phyloP scores from a whole-genome alignment of 2,329 filamentous ascomycete genomes.

The Stemphylium beticola region DNA sequence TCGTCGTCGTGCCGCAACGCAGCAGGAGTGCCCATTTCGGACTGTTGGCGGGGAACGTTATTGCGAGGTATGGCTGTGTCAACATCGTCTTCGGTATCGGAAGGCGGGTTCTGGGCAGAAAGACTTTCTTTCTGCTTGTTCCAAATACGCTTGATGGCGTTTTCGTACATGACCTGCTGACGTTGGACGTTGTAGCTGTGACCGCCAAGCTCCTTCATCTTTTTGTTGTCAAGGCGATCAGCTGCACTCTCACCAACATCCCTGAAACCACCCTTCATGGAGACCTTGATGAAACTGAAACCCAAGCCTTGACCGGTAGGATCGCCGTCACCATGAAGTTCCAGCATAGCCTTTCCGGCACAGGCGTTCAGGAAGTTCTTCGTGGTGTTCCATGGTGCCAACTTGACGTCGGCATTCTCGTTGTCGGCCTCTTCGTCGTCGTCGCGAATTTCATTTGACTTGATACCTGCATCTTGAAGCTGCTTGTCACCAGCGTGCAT shows the following conservation, averaged over 20 bases:
- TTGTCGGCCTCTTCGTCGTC: constrained; percentile 67
- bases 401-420: constrained; percentile 81
- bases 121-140: constrained; percentile 82
- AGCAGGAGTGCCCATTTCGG: constrained; percentile 66
- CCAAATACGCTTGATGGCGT: constrained; percentile 92
- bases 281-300: constrained; percentile 96
- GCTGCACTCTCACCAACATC: constrained; percentile 87
- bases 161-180: constrained; percentile 90
- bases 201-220: constrained; percentile 72
- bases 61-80: constrained; percentile 56
- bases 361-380: constrained; percentile 96
- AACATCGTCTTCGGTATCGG: constrained; percentile 73
- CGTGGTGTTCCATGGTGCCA: constrained; percentile 95
- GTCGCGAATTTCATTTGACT: constrained; percentile 68
- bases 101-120: constrained; percentile 74
- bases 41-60: constrained; percentile 55
- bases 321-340: constrained; percentile 91
- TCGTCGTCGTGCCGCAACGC: constrained; percentile 69
- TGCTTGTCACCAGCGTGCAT: constrained; percentile 96
- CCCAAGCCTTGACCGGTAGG: constrained; percentile 91
- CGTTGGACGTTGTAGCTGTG: constrained; percentile 98
- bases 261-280: constrained; percentile 98
- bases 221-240: constrained; percentile 82
- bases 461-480: constrained; percentile 88
- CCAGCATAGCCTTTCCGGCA: constrained; percentile 94